These are phyloP conservation scores for Podospora australis DNA, from an alignment of 495 filamentous ascomycete genomes.

Conservation along the genomic window DNA sequence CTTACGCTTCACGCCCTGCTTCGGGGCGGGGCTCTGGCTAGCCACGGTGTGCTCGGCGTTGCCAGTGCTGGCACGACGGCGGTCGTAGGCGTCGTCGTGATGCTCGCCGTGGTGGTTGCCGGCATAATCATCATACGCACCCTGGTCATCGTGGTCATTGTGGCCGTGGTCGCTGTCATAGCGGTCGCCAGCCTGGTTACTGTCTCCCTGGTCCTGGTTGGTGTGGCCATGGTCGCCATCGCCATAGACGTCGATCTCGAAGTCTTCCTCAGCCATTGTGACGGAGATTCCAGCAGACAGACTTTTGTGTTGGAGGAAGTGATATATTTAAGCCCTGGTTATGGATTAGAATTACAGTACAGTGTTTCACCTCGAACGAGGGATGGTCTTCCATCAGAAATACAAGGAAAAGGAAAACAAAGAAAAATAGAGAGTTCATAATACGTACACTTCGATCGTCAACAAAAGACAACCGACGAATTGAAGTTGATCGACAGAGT, in stretches of 20 bases:
- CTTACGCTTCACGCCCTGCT: conserved; percentile 73
- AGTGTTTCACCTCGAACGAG: neutral
- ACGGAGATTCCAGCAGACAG: neutral
- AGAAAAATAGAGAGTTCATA: conserved; percentile 18
- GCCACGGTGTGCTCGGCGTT: conserved; percentile 35
- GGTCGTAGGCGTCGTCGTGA: conserved; percentile 30
- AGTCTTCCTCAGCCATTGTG: conserved; percentile 70
- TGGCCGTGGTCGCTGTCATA: conserved; percentile 64
- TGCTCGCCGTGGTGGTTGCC: conserved; percentile 28
- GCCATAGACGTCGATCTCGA: conserved; percentile 98
- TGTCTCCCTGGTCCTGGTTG: conserved; percentile 59
- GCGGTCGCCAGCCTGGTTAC: conserved; percentile 90
- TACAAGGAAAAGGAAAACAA: conserved; percentile 5
- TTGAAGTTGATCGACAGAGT: conserved; percentile 13
- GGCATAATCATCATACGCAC: conserved; percentile 32
- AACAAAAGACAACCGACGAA: conserved; percentile 16
- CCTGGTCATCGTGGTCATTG: conserved; percentile 39
- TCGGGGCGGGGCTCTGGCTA: conserved; percentile 27
- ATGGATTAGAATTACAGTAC: conserved; percentile 25
- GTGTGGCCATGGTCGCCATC: conserved; percentile 55
- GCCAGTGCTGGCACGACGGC: conserved; percentile 17
- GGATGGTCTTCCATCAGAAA: neutral
- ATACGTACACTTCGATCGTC: conserved; percentile 33
- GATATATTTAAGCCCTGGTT: conserved; percentile 15
- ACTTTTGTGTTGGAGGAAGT: neutral